Conservation (phyloP, 2,329 filamentous ascomycete genomes). For the Blastomyces gilchristii region DNA sequence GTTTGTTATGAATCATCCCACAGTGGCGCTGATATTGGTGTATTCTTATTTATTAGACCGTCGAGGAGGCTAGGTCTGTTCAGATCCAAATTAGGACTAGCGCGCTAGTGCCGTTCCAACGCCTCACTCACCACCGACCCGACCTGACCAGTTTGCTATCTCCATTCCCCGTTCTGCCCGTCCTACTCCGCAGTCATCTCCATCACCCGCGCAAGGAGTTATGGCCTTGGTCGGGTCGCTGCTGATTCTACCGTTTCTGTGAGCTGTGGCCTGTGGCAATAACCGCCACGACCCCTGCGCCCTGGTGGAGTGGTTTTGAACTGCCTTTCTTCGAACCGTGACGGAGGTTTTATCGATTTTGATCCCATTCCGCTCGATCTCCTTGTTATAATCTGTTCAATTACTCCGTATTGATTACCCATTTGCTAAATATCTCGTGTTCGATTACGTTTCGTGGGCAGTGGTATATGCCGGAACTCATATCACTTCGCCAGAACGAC, state of each 20-base stretch:
- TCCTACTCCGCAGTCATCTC: neutral
- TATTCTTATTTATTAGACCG: neutral
- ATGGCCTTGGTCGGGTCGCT: neutral
- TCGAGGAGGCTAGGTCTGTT: neutral
- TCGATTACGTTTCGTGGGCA: neutral
- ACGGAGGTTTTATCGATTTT: neutral
- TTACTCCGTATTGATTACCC: neutral
- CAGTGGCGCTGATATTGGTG: neutral
- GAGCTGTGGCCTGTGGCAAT: neutral
- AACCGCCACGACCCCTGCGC: neutral
- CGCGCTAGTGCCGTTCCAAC: neutral
- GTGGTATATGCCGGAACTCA: neutral
- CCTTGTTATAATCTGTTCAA: neutral
- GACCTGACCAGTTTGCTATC: neutral
- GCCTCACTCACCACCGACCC: neutral
- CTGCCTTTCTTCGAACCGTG: neutral
- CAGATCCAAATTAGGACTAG: constrained; percentile 1
- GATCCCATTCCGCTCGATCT: neutral
- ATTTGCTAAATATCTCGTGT: neutral
- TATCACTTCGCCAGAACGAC: neutral
- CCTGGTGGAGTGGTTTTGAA: neutral
- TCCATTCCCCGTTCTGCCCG: neutral
- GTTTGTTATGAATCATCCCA: neutral
- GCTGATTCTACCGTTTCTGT: neutral
- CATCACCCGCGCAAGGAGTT: neutral